A percentile compares a stretch with the other conserved stretches of the same genome.
These are phyloP conservation scores for Diaporthe batatas DNA, from an alignment of 2,329 filamentous ascomycete genomes.

Conservation along the genomic window DNA sequence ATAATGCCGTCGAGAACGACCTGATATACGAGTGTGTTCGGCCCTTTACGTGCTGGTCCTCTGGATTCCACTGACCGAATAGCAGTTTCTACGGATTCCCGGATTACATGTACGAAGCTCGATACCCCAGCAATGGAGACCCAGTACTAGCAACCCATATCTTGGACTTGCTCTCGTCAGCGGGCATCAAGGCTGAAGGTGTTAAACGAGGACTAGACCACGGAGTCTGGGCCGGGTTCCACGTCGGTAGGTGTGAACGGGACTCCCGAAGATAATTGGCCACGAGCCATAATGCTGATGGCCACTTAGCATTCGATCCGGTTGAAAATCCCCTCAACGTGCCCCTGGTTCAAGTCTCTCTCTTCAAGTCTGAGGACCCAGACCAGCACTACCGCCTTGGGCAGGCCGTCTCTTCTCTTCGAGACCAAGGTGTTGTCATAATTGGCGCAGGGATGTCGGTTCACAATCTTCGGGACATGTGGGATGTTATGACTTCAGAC, in stretches of 20 bases:
- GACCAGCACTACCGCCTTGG: conserved; percentile 77
- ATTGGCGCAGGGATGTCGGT: conserved; percentile 82
- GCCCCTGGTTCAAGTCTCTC: conserved; percentile 79
- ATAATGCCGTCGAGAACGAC: conserved; percentile 73
- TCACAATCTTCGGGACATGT: conserved; percentile 73
- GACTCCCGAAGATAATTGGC: background rate
- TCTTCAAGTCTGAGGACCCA: conserved; percentile 75
- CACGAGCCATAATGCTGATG: conserved; percentile 43
- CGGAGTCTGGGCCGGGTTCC: conserved; percentile 80
- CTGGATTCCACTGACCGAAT: conserved; percentile 41
- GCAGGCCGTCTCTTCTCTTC: conserved; percentile 72
- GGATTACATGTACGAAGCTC: conserved; percentile 74
- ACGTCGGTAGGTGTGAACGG: conserved; percentile 52
- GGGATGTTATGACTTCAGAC: conserved; percentile 53
- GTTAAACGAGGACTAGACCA: conserved; percentile 78
- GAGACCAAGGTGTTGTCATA: conserved; percentile 76
- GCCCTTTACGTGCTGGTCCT: too few relatives aligned
- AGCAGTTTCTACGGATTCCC: conserved; percentile 78
- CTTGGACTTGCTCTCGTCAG: conserved; percentile 64
- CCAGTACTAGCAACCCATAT: conserved; percentile 71
- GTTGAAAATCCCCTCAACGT: conserved; percentile 72
- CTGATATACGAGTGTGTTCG: conserved; percentile 73
- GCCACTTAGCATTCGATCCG: conserved; percentile 66
- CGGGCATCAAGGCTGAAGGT: conserved; percentile 71
- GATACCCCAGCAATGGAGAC: conserved; percentile 75